Evolutionary conservation across 2,329 filamentous ascomycete genomes (phyloP), one percentile per base, ranked within the genome.

Genomic region (Fusarium pilosicola): DNA sequence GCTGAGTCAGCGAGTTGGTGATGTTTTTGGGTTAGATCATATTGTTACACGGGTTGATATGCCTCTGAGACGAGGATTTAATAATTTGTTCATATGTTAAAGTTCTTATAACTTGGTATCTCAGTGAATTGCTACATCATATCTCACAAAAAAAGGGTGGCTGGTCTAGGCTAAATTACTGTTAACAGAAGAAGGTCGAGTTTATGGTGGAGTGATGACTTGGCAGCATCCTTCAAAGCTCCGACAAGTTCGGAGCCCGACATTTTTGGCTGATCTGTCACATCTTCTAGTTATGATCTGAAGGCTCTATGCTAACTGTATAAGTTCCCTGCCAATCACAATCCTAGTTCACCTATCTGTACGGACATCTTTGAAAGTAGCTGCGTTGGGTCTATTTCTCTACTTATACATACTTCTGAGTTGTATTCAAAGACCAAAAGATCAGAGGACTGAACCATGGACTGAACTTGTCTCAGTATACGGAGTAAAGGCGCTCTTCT

Each of bases 1-100:
- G 65, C 44, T 69, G 68, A 71, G 59, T 74, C 62, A 66, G 59
- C 75, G 20, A 14, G 9, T 24, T n/a, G 17, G n/a, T 12, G 32
- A 55, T 41, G 26, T n/a, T 63, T 63, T 51, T 39, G 18, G 44
- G 2, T 34, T 51, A 69, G 42, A 7, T 28, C 30, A 11, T 32
- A 4, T 20, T 46, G 11, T 34, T 28, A 7, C 7, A 58, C 30
- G 5, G 24, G 7, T 36, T 18, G 41, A 58, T 36, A 5, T 12
- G 30, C 8, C 28, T 57, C 7, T 56, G 7, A 7, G 14, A 24
- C 8, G 17, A 34, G 12, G 24, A 28, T 11, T 49, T 28, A 2
- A 36, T 36, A 3, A n/a, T 18, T n/a, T n/a, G 4, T n/a, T n/a
- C 8, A 17, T 58, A 7, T 36, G 4, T 36, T 5, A 7, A 49